Evolutionary conservation across 164 flowering plant species (phyloP), one percentile per base, ranked within the genome.

Genomic region (Pachysandra terminalis): DNA sequence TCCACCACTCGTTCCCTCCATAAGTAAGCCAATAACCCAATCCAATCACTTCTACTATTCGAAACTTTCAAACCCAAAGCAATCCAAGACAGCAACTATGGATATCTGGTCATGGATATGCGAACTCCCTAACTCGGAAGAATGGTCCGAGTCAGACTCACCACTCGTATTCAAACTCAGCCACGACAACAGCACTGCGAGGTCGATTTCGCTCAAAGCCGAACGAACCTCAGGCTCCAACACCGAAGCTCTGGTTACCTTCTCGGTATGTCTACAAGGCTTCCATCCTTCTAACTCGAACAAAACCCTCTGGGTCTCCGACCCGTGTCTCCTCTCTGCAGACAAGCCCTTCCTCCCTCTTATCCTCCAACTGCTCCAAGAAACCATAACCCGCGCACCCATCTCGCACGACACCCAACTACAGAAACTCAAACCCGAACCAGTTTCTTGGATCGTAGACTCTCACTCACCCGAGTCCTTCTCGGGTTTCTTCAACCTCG

Each of bases 41-140:
- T 0, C 8, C 61, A 49, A n/a, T 24, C 48, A 15, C 37, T 14
- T 56, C 8, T 23, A 32, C n/a, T 15, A 52, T 21, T 59, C 40
- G n/a, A n/a, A n/a, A n/a, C n/a, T n/a, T n/a, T n/a, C n/a, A n/a
- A n/a, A n/a, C n/a, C n/a, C n/a, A n/a, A n/a, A n/a, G n/a, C n/a
- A n/a, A n/a, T n/a, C n/a, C n/a, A n/a, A n/a, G n/a, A n/a, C 54
- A 26, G 19, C 32, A 21, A 27, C 8, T 32, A 78, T 90, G 91
- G 97, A 91, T 65, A 41, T 88, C 54, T 90, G 94, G 92, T 81
- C 92, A 17, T 93, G 98, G 98, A 86, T 93, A n/a, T 82, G 76
- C 63, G 87, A 83, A 35, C 85, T 90, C 19, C 89, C 85, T 4
- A 68, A 64, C 70, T 82, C 94, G 9, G 78, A 63, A 22, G 73